phyloP scores from a whole-genome alignment of 768 basidiomycete genomes.

The Crepidotus variabilis region DNA sequence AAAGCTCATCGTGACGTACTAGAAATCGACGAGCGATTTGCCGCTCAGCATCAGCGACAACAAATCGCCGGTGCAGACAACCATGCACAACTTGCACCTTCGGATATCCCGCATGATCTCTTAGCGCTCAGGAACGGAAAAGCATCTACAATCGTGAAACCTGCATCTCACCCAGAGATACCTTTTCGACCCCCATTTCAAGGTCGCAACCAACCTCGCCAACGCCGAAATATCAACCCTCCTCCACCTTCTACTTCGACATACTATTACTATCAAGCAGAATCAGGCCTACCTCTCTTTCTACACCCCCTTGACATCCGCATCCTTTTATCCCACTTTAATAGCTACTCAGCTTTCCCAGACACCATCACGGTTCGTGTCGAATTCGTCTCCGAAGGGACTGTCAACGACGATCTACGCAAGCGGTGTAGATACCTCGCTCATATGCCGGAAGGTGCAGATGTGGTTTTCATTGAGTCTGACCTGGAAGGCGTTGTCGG shows the following conservation, averaged over 20 bases:
- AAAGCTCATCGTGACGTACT: conserved; percentile 54
- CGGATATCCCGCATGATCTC: conserved; percentile 57
- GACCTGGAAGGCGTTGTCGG: conserved; percentile 80
- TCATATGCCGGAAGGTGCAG: conserved; percentile 87
- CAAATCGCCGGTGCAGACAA: conserved; percentile 25
- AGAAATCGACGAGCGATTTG: conserved; percentile 46
- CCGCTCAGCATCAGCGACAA: conserved; percentile 19
- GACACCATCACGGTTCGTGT: conserved; percentile 78
- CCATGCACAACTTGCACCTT: conserved; percentile 1
- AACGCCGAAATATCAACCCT: conserved; percentile 78
- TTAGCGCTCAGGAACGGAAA: conserved; percentile 38
- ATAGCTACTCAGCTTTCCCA: conserved; percentile 79
- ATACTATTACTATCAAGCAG: conserved; percentile 95
- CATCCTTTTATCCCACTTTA: conserved; percentile 83
- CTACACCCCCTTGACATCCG: conserved; percentile 95
- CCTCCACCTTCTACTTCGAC: conserved; percentile 85
- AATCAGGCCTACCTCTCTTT: conserved; percentile 87
- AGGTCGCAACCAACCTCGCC: conserved; percentile 45
- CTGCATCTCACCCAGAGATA: conserved; percentile 11
- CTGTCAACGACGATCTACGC: conserved; percentile 89
- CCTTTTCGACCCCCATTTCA: conserved; percentile 14
- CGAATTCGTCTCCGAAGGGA: conserved; percentile 68
- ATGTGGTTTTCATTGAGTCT: conserved; percentile 92
- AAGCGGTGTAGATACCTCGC: conserved; percentile 95
- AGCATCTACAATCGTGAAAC: conserved; percentile 7